A percentile compares a stretch with the other conserved stretches of the same genome.
Conservation (phyloP, 1,139 yeast genomes). For the Geotrichum reessii region DNA sequence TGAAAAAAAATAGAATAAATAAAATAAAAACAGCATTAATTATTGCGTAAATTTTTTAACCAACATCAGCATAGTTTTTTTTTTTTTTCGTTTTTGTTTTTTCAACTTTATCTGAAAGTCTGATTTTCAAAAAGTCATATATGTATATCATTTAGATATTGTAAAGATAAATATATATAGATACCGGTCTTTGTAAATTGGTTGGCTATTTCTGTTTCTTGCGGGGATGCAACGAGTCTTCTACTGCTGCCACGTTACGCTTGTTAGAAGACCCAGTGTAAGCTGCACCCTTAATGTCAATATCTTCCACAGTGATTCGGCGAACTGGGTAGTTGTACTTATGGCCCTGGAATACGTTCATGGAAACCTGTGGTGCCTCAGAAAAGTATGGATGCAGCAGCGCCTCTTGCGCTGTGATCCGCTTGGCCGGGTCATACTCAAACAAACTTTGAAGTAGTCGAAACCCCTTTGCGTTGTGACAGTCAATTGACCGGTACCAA, state of each 20-base stretch:
- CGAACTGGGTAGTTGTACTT: constrained; percentile 39
- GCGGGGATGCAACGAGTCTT: not conserved
- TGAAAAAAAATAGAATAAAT: too few species aligned
- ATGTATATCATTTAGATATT: not conserved
- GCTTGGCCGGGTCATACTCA: constrained; percentile 75
- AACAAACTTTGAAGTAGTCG: constrained; percentile 58
- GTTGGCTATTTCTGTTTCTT: not conserved
- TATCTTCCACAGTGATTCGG: constrained; percentile 38
- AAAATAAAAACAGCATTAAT: too few species aligned
- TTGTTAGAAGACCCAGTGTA: constrained; percentile 11
- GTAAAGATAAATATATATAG: not conserved
- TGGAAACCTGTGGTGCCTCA: constrained; percentile 51
- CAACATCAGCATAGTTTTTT: too few species aligned
- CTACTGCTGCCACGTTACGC: not conserved
- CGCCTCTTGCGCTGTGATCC: constrained; percentile 73
- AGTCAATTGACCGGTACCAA: constrained; percentile 70
- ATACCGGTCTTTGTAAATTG: not conserved
- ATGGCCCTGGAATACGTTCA: constrained; percentile 42
- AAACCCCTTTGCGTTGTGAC: constrained; percentile 48
- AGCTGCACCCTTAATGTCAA: constrained; percentile 33
- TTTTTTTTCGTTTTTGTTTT: too few species aligned
- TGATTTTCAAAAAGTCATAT: not conserved
- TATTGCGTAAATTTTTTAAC: too few species aligned
- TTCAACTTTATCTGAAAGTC: not conserved
- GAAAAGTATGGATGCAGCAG: constrained; percentile 70